Conservation (phyloP, 2,329 filamentous ascomycete genomes). For the Aschersonia sp. region DNA sequence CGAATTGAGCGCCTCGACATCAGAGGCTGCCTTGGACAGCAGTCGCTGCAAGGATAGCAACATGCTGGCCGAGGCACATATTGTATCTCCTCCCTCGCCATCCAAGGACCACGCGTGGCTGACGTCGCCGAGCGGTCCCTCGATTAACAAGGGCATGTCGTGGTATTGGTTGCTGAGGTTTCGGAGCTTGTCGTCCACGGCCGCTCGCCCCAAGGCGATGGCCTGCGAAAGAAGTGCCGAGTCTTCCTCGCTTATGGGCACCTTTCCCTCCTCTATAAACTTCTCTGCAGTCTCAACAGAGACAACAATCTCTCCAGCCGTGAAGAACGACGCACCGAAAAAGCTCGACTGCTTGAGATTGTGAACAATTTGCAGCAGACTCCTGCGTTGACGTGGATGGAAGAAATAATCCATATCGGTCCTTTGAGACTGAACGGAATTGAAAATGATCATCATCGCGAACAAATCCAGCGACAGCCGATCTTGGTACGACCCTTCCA, state of each 20-base stretch:
- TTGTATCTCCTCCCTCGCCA: conserved; percentile 28
- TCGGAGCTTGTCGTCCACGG: conserved; percentile 48
- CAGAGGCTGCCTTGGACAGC: conserved; percentile 28
- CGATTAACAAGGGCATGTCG: conserved; percentile 62
- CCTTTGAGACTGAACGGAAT: conserved; percentile 77
- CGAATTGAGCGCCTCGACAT: conserved; percentile 27
- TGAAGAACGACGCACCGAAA: conserved; percentile 68
- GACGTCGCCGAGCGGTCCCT: conserved; percentile 47
- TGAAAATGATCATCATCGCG: conserved; percentile 68
- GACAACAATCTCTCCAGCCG: conserved; percentile 42
- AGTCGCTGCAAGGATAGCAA: conserved; percentile 37
- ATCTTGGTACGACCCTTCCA: conserved; percentile 77
- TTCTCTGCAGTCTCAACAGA: conserved; percentile 50
- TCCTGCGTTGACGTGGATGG: conserved; percentile 55
- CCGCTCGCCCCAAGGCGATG: conserved; percentile 47
- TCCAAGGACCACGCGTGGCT: conserved; percentile 55
- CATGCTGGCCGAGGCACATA: conserved; percentile 35
- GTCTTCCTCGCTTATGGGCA: conserved; percentile 47
- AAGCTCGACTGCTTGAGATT: conserved; percentile 78
- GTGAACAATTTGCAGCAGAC: conserved; percentile 51
- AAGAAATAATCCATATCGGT: conserved; percentile 82
- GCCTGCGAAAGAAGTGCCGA: conserved; percentile 44
- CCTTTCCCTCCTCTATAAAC: conserved; percentile 50
- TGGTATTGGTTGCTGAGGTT: conserved; percentile 52
- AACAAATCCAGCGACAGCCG: conserved; percentile 74